These are phyloP conservation scores for Aphanomyces invadans DNA, from an alignment of 352 stramenopile genomes.

Conservation along the genomic window DNA sequence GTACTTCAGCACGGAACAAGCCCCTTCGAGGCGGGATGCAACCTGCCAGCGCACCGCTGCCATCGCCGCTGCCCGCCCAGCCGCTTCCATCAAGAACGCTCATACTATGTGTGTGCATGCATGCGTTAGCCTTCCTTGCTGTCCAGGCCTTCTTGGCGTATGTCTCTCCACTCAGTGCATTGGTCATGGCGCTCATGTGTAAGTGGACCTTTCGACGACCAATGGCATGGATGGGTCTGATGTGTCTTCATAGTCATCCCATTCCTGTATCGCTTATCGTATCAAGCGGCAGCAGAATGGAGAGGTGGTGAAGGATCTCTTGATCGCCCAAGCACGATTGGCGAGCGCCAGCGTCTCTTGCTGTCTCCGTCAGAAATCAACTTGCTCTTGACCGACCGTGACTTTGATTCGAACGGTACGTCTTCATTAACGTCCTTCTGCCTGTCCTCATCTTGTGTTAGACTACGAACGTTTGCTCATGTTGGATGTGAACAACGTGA, in stretches of 20 bases:
- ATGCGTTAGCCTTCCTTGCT: conserved; percentile 12
- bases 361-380: conserved; percentile 14
- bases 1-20: neutral
- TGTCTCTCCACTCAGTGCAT: neutral
- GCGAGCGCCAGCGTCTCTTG: conserved; percentile 17
- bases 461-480: conserved; percentile 67
- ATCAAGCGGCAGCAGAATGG: conserved; percentile 2
- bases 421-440: neutral
- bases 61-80: neutral
- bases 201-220: neutral
- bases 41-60: neutral
- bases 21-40: neutral
- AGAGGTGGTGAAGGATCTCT: neutral
- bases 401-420: conserved; percentile 25
- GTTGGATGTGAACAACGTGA: conserved; percentile 48
- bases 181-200: conserved; percentile 10
- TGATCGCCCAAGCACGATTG: neutral
- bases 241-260: conserved; percentile 11
- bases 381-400: conserved; percentile 20
- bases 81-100: neutral
- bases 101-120: conserved; percentile 11
- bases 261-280: conserved; percentile 11
- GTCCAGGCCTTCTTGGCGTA: neutral
- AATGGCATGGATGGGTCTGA: neutral
- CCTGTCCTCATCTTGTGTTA: conserved; percentile 15